Percentiles rank a stretch among this genome's conserved stretches.
phyloP scores from a whole-genome alignment of 2,329 filamentous ascomycete genomes.

The Setomelanomma holmii region DNA sequence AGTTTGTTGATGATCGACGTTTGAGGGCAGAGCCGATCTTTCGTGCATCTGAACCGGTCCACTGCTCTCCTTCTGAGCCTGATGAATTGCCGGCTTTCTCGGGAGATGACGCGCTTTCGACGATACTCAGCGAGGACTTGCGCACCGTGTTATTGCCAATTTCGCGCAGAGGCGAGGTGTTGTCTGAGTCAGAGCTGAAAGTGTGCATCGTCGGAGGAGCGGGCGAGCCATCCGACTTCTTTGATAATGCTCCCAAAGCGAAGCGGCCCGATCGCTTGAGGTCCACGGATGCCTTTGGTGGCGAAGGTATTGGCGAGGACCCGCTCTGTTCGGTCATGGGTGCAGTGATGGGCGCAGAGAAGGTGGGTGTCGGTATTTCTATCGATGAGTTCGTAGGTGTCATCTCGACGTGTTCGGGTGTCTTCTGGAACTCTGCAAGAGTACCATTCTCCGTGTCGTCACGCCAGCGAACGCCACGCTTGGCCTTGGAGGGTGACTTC shows the following conservation, averaged over 20 bases:
- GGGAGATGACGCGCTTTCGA: slow-evolving; percentile 50
- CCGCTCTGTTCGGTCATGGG: slow-evolving; percentile 44
- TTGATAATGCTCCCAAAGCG: slow-evolving; percentile 84
- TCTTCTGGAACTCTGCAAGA: slow-evolving; percentile 89
- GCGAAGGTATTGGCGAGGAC: slow-evolving; percentile 65
- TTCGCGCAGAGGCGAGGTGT: slow-evolving; percentile 55
- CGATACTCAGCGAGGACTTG: slow-evolving; percentile 61
- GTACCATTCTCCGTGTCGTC: slow-evolving; percentile 88
- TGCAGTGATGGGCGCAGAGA: slow-evolving; percentile 45
- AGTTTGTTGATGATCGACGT: slow-evolving; percentile 56
- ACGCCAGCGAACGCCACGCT: slow-evolving; percentile 87
- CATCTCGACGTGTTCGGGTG: slow-evolving; percentile 73
- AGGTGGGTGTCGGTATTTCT: slow-evolving; percentile 62
- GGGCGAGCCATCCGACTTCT: slow-evolving; percentile 69
- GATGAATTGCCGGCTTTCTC: slow-evolving; percentile 45
- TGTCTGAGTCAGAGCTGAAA: slow-evolving; percentile 65
- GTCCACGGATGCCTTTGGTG: slow-evolving; percentile 66
- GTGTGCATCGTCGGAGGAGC: slow-evolving; percentile 63
- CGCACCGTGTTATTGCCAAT: slow-evolving; percentile 53
- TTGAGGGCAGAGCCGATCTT: slow-evolving; percentile 65
- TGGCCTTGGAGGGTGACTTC: slow-evolving; percentile 67
- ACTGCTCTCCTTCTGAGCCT: slow-evolving; percentile 58
- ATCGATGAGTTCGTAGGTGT: slow-evolving; percentile 65
- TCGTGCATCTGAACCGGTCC: slow-evolving; percentile 60
- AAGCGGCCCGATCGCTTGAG: slow-evolving; percentile 74